These are phyloP conservation scores for Paraphaeosphaeria sporulosa DNA, from an alignment of 2,329 filamentous ascomycete genomes.

Conservation along the genomic window DNA sequence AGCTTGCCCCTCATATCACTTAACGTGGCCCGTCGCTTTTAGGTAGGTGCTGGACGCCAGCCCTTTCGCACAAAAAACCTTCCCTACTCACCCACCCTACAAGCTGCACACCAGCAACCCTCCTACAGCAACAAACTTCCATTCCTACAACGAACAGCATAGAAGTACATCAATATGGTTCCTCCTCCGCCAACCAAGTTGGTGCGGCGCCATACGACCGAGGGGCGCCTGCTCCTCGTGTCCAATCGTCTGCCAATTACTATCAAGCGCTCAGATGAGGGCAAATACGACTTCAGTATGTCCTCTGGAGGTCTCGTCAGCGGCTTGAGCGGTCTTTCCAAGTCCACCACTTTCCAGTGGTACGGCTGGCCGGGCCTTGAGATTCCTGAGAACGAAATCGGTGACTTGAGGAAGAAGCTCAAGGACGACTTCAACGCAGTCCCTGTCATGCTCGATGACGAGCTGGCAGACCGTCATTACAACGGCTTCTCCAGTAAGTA, in stretches of 20 bases:
- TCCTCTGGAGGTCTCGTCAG: conserved; percentile 96
- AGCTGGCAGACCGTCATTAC: conserved; percentile 93
- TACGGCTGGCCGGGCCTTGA: conserved; percentile 97
- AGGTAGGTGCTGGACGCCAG: conserved; percentile 1
- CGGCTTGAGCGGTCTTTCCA: conserved; percentile 87
- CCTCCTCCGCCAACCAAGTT: conserved; percentile 42
- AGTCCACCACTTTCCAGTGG: conserved; percentile 95
- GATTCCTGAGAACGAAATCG: conserved; percentile 83
- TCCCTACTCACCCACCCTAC: conserved; percentile 6
- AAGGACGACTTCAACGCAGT: conserved; percentile 89
- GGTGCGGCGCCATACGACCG: conserved; percentile 31
- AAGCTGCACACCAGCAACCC: conserved; percentile 8
- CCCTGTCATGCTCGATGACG: conserved; percentile 91
- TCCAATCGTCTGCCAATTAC: conserved; percentile 97
- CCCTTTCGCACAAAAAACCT: not conserved
- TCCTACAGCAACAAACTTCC: conserved; percentile 13
- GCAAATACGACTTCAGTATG: conserved; percentile 92
- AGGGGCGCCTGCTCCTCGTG: conserved; percentile 75
- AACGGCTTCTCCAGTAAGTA: conserved; percentile 93
- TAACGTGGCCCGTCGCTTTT: conserved; percentile 10
- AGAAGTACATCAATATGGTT: conserved; percentile 32
- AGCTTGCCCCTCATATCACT: not conserved
- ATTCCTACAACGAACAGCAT: conserved; percentile 8
- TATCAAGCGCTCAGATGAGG: conserved; percentile 91
- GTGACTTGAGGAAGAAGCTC: conserved; percentile 76